These are phyloP conservation scores for Tilletia indica DNA, from an alignment of 1,284 basidiomycete species.

Conservation along the genomic window DNA sequence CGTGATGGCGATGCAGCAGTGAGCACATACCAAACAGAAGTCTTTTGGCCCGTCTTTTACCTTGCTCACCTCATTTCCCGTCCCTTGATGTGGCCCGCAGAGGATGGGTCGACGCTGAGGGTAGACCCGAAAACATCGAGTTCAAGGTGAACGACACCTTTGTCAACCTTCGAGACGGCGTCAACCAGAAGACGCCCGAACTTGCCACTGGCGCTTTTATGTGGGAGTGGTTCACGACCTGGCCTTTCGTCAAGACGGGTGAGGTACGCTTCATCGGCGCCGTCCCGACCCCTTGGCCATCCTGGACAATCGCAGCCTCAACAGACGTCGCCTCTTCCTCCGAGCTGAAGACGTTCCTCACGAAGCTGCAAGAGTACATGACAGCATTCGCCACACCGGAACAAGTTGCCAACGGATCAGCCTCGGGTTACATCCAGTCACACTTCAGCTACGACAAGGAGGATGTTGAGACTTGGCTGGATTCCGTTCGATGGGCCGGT, in stretches of 20 bases:
- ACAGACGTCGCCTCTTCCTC: conserved; percentile 25
- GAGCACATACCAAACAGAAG: conserved; percentile 6
- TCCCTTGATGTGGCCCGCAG: not conserved
- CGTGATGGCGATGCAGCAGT: conserved; percentile 78
- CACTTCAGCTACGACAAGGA: conserved; percentile 63
- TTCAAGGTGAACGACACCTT: conserved; percentile 54
- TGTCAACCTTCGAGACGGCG: conserved; percentile 76
- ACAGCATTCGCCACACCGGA: conserved; percentile 37
- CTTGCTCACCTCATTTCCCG: not conserved
- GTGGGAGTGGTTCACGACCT: conserved; percentile 75
- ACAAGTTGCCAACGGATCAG: conserved; percentile 22
- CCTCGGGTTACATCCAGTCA: conserved; percentile 31
- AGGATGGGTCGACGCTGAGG: conserved; percentile 31
- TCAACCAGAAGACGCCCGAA: conserved; percentile 62
- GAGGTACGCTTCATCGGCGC: conserved; percentile 68
- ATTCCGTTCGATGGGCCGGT: conserved; percentile 47
- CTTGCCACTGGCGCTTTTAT: conserved; percentile 54
- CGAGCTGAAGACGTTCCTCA: conserved; percentile 35
- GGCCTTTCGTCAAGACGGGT: conserved; percentile 9
- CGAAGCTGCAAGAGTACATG: conserved; percentile 33
- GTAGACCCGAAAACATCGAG: conserved; percentile 28
- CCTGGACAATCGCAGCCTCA: conserved; percentile 65
- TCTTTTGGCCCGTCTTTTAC: not conserved
- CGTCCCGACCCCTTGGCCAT: conserved; percentile 91
- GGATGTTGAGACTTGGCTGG: conserved; percentile 67